These are phyloP conservation scores for Maudiozyma barnettii DNA, from an alignment of 805 yeast genomes.

Conservation along the genomic window DNA sequence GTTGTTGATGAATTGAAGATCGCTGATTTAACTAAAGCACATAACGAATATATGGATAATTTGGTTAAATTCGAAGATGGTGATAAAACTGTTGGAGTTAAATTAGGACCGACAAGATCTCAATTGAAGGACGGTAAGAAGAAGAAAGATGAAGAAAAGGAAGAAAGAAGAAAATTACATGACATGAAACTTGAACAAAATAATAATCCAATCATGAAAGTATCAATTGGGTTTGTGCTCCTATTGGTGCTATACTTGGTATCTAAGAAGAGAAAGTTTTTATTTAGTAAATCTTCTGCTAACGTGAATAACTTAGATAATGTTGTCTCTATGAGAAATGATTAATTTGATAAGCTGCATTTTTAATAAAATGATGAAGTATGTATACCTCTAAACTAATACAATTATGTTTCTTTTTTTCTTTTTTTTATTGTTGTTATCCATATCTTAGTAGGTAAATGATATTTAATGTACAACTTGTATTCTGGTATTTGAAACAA, in stretches of 20 bases:
- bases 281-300: background rate
- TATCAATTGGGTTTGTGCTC: constrained; percentile 9
- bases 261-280: constrained; percentile 3
- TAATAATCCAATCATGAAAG: constrained; percentile 17
- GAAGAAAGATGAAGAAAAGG: constrained; percentile 7
- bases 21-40: constrained; percentile 12
- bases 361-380: background rate
- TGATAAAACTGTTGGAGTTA: constrained; percentile 19
- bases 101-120: constrained; percentile 8
- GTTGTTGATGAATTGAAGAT: constrained; percentile 24
- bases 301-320: constrained; percentile 8
- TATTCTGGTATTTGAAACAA: background rate
- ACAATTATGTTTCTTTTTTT: background rate
- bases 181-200: constrained; percentile 11
- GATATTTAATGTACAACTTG: too few relatives aligned
- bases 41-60: constrained; percentile 16
- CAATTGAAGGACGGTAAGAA: constrained; percentile 9
- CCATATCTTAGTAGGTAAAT: too few relatives aligned
- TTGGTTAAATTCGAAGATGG: constrained; percentile 24
- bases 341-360: constrained; percentile 4
- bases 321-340: constrained; percentile 22
- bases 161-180: constrained; percentile 6
- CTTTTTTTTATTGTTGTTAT: background rate
- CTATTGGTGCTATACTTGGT: constrained; percentile 10
- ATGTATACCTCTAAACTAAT: background rate